phyloP scores from a whole-genome alignment of 257 asterid species.

The Parsonsia alboflavescens region DNA sequence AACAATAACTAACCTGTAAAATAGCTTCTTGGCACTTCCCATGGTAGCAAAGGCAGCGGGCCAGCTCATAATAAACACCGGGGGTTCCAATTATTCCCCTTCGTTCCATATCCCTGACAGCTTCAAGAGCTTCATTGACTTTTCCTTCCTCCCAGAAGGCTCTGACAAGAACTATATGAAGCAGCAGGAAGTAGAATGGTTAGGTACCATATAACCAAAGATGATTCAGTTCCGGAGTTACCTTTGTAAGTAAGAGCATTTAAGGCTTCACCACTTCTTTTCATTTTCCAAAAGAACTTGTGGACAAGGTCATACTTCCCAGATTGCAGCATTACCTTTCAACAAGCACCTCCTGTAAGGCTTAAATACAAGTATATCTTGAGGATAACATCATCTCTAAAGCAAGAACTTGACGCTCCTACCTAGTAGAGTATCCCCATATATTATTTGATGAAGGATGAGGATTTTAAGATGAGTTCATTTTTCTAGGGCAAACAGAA shows the following conservation, averaged over 20 bases:
- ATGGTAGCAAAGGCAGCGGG: slow-evolving; percentile 92
- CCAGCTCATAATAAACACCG: slow-evolving; percentile 87
- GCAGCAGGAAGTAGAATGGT: slow-evolving; percentile 18
- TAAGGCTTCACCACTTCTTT: slow-evolving; percentile 72
- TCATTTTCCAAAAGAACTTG: slow-evolving; percentile 66
- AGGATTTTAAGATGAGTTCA: not conserved
- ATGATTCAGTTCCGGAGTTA: slow-evolving; percentile 20
- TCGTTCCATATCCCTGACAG: slow-evolving; percentile 88
- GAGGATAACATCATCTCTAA: slow-evolving; percentile 5
- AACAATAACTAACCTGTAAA: slow-evolving; percentile 51
- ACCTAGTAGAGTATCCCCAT: not conserved
- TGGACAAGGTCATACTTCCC: slow-evolving; percentile 71
- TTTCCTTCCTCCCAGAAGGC: slow-evolving; percentile 87
- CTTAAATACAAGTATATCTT: slow-evolving; percentile 20
- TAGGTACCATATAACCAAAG: slow-evolving; percentile 16
- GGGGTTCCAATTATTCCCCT: slow-evolving; percentile 77
- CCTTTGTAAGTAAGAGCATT: slow-evolving; percentile 88
- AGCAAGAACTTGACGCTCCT: not conserved
- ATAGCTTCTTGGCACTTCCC: slow-evolving; percentile 82
- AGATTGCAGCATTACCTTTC: slow-evolving; percentile 88
- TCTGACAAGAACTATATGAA: slow-evolving; percentile 70
- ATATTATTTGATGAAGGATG: not conserved
- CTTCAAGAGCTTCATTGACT: slow-evolving; percentile 71
- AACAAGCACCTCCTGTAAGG: slow-evolving; percentile 32
- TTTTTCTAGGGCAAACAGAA: not conserved